Conservation (phyloP, 805 yeast genomes). For the Candida chauliodis region DNA sequence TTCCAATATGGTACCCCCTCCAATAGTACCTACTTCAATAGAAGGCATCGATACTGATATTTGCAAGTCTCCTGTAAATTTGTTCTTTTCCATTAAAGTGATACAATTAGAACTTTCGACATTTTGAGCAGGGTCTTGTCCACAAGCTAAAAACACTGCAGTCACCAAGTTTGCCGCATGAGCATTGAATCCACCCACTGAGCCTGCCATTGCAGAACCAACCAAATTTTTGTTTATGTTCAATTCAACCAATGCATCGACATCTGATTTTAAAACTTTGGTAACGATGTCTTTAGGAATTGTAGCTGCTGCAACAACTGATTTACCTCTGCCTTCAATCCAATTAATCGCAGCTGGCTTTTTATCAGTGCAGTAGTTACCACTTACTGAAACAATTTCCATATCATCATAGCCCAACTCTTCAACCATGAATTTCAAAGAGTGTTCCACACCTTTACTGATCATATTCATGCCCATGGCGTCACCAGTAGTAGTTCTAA, state of each 20-base stretch:
- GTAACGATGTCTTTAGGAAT: slow-evolving; percentile 79
- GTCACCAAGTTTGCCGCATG: slow-evolving; percentile 97
- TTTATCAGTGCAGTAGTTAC: slow-evolving; percentile 96
- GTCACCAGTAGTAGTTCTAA: slow-evolving; percentile 98
- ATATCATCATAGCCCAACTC: slow-evolving; percentile 92
- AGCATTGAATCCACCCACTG: slow-evolving; percentile 97
- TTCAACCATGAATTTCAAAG: slow-evolving; percentile 79
- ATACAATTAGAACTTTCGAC: slow-evolving; percentile 98
- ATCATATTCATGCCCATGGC: slow-evolving; percentile 99
- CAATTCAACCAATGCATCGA: slow-evolving; percentile 85
- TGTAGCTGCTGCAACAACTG: slow-evolving; percentile 93
- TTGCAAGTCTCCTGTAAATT: slow-evolving; percentile 68
- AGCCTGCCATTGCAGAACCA: slow-evolving; percentile 98
- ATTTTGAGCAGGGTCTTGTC: slow-evolving; percentile 99
- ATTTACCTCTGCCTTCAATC: slow-evolving; percentile 99
- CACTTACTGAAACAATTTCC: slow-evolving; percentile 89
- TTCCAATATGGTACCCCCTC: slow-evolving; percentile 97
- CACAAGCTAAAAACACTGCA: slow-evolving; percentile 90
- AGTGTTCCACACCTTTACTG: slow-evolving; percentile 92
- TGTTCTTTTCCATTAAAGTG: slow-evolving; percentile 72
- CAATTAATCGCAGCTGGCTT: slow-evolving; percentile 98
- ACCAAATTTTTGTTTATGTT: slow-evolving; percentile 85
- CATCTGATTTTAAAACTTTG: slow-evolving; percentile 85
- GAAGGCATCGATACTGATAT: slow-evolving; percentile 99
- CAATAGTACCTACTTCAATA: slow-evolving; percentile 97